Base-by-base conservation (phyloP, 495 filamentous ascomycete species). In the Copromyces sp. region DNA sequence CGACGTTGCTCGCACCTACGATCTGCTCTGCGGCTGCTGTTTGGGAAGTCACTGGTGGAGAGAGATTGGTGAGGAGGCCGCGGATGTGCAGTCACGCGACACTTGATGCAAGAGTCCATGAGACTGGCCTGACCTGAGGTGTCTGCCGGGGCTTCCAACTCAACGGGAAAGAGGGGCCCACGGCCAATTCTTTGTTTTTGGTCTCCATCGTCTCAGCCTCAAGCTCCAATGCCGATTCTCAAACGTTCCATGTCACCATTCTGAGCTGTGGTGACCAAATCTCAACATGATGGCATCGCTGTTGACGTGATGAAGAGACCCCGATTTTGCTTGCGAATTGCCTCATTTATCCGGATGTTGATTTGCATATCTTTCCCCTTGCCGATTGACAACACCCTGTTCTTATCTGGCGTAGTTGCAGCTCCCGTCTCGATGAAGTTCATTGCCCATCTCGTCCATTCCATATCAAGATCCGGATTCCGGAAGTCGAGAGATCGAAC, bases 51-150 rank as follows among this genome's bases (percentile, higher is more conserved):
- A 59, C 35, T 45, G 53, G 32, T 69, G 38, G 59, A 11, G 24
- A 69, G 39, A 70, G 69, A 75, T 61, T 41, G 59, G 71, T 38
- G 72, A 73, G 74, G 75, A 75, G 75, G 75, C 74, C 73, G 61
- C 68, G 73, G 71, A 68, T 61, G 39, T 59, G 70, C 40, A 75
- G 78, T 80, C 79, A 78, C 78, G 79, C 79, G 79, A 80, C 78
- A n/a, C n/a, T 75, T 77, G 76, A 71, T 45, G 74, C 65, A 73
- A 74, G 72, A 71, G 74, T 68, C 42, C 69, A 71, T 72, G 73
- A 74, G 69, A 73, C 77, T 77, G 77, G 75, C 74, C 74, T 77
- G 73, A 78, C 68, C 71, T 32, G n/a, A n/a, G n/a, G n/a, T n/a
- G 53, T 42, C 40, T 45, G 4, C 42, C 35, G 47, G 68, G 59